phyloP scores from a whole-genome alignment of 805 yeast species.

The Scheffersomyces lignosus region DNA sequence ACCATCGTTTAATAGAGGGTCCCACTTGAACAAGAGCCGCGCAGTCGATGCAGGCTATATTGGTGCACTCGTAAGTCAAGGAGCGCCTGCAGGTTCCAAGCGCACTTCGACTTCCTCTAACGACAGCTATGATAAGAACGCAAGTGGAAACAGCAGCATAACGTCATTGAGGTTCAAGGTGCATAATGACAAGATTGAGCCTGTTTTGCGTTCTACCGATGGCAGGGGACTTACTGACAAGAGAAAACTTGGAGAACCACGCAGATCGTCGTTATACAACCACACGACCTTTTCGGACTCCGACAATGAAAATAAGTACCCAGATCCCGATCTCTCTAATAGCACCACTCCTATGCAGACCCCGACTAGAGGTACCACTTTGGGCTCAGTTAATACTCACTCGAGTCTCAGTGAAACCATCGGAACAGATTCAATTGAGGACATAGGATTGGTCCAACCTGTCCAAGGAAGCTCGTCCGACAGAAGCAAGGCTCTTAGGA shows the following conservation, averaged over 20 bases:
- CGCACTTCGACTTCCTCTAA: conserved; percentile 7
- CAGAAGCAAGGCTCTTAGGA: too few relatives aligned
- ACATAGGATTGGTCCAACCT: too few relatives aligned
- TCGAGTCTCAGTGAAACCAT: background rate
- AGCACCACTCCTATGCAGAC: conserved; percentile 10
- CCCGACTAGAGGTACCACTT: conserved; percentile 3
- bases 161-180: conserved; percentile 10
- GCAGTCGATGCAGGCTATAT: background rate
- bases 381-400: background rate
- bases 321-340: conserved; percentile 20
- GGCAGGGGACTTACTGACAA: conserved; percentile 5
- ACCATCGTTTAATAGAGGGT: too few relatives aligned
- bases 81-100: conserved; percentile 1
- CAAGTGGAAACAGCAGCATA: conserved; percentile 8
- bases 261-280: conserved; percentile 16
- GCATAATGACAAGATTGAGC: conserved; percentile 11
- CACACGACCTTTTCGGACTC: conserved; percentile 13
- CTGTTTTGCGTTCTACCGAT: conserved; percentile 7
- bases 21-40: too few relatives aligned
- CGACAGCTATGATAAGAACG: conserved; percentile 2
- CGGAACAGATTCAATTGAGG: background rate
- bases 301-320: conserved; percentile 16
- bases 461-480: too few relatives aligned
- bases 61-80: background rate
- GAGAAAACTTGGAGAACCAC: conserved; percentile 14